These are phyloP conservation scores for Juglanconis oblonga DNA, from an alignment of 2,329 filamentous ascomycete species.

Conservation along the genomic window DNA sequence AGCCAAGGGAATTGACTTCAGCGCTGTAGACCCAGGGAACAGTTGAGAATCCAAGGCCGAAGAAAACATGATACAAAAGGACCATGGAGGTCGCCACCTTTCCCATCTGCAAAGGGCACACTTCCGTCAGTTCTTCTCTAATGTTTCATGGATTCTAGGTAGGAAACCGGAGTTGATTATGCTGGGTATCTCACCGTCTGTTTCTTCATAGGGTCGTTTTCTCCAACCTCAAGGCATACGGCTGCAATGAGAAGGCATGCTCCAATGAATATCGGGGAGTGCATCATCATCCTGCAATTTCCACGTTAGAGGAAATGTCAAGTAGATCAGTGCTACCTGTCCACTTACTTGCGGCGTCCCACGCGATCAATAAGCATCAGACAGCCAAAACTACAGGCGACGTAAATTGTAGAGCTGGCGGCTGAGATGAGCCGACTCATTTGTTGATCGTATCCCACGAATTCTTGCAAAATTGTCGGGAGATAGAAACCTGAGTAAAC, in stretches of 20 bases:
- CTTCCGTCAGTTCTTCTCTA: background rate
- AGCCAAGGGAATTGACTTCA: slow-evolving; percentile 40
- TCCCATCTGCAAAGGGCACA: slow-evolving; percentile 26
- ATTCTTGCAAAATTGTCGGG: slow-evolving; percentile 53
- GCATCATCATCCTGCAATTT: slow-evolving; percentile 34
- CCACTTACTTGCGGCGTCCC: slow-evolving; percentile 35
- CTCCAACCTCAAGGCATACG: slow-evolving; percentile 17
- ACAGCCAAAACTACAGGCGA: slow-evolving; percentile 33
- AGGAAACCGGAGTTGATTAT: too few species aligned
- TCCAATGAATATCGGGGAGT: slow-evolving; percentile 33
- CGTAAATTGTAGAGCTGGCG: slow-evolving; percentile 42
- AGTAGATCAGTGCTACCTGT: background rate
- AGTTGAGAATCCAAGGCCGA: slow-evolving; percentile 36
- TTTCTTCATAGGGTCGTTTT: slow-evolving; percentile 27
- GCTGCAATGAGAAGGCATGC: slow-evolving; percentile 37
- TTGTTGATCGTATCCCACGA: slow-evolving; percentile 45
- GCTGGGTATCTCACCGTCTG: slow-evolving; percentile 18
- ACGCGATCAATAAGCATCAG: slow-evolving; percentile 37
- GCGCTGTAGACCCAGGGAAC: slow-evolving; percentile 41
- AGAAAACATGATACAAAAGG: slow-evolving; percentile 40
- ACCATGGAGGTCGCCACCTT: slow-evolving; percentile 40
- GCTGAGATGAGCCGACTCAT: slow-evolving; percentile 52
- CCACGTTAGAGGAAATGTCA: background rate
- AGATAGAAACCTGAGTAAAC: slow-evolving; percentile 38
- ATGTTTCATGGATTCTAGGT: background rate